Conservation (phyloP, 331 rosid species). For the Acacia pycnantha region DNA sequence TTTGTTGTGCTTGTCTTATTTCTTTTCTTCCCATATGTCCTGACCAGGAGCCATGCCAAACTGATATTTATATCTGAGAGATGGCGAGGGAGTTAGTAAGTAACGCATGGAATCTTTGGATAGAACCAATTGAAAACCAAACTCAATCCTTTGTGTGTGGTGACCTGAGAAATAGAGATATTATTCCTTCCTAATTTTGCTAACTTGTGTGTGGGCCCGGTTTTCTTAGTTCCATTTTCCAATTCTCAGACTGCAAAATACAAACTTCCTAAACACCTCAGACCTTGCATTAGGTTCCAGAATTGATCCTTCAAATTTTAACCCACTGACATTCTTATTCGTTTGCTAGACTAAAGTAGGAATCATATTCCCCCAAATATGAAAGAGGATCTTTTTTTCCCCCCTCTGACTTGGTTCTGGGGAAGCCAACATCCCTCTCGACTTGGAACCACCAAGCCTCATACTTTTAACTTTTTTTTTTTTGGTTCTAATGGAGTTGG, state of each 20-base stretch:
- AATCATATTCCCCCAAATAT: constrained; percentile 62
- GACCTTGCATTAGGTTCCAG: constrained; percentile 56
- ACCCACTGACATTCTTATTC: constrained; percentile 39
- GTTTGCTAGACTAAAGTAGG: constrained; percentile 52
- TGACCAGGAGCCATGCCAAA: constrained; percentile 35
- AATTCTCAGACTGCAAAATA: constrained; percentile 30
- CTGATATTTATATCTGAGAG: constrained; percentile 43
- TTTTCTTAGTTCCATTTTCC: constrained; percentile 28
- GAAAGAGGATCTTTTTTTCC: constrained; percentile 33
- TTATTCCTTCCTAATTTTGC: constrained; percentile 44
- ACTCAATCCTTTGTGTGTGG: constrained; percentile 44
- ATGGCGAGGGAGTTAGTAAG: constrained; percentile 22
- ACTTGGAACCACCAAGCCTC: constrained; percentile 46
- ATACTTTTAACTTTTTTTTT: constrained; percentile 24
- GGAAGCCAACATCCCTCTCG: constrained; percentile 47
- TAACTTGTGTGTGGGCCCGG: constrained; percentile 44
- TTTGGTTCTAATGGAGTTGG: constrained; percentile 39
- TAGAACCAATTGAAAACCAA: constrained; percentile 39
- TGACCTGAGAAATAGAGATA: constrained; percentile 46
- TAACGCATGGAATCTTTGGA: constrained; percentile 54
- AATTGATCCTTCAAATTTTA: constrained; percentile 45
- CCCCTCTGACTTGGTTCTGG: constrained; percentile 39
- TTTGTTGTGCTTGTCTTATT: constrained; percentile 24
- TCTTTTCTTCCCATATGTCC: constrained; percentile 32
- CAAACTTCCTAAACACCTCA: constrained; percentile 31